Percentiles rank a stretch among this genome's conserved stretches.
Evolutionary conservation across 2,329 filamentous ascomycete genomes (phyloP).

Genomic region (Colletotrichum echinochloae): DNA sequence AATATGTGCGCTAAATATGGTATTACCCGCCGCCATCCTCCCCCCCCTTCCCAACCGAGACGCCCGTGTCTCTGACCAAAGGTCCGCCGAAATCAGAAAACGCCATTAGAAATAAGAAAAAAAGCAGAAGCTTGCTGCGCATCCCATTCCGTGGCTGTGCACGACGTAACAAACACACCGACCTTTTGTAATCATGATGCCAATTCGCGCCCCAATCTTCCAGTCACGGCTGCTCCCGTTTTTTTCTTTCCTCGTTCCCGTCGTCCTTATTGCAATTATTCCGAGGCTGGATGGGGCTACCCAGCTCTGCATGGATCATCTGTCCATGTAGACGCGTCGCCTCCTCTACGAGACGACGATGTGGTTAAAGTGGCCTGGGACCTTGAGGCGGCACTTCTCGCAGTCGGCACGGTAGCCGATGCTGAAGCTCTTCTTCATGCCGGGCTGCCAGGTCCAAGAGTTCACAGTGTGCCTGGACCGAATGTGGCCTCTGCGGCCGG

Average conservation of each 20-base stretch:
- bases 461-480: slow-evolving; percentile 71
- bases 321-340: background rate
- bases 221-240: background rate
- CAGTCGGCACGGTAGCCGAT: slow-evolving; percentile 84
- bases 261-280: background rate
- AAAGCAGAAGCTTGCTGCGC: background rate
- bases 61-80: slow-evolving; percentile 2
- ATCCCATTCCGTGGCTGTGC: background rate
- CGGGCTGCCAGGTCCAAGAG: slow-evolving; percentile 70
- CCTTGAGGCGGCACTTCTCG: slow-evolving; percentile 79
- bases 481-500: slow-evolving; percentile 66
- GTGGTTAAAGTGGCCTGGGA: slow-evolving; percentile 85
- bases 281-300: background rate
- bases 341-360: slow-evolving; percentile 73
- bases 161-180: background rate
- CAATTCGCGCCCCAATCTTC: background rate
- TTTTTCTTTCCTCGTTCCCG: background rate
- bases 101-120: background rate
- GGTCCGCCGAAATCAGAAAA: slow-evolving; percentile 7
- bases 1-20: slow-evolving; percentile 31
- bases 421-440: slow-evolving; percentile 78
- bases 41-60: background rate
- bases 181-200: background rate
- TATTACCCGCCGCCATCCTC: slow-evolving; percentile 23
- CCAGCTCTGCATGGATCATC: background rate